Percentiles rank a stretch among this genome's conserved stretches.
These are phyloP conservation scores for Colletotrichum lentis DNA, from an alignment of 2,329 filamentous ascomycete genomes.

Conservation along the genomic window DNA sequence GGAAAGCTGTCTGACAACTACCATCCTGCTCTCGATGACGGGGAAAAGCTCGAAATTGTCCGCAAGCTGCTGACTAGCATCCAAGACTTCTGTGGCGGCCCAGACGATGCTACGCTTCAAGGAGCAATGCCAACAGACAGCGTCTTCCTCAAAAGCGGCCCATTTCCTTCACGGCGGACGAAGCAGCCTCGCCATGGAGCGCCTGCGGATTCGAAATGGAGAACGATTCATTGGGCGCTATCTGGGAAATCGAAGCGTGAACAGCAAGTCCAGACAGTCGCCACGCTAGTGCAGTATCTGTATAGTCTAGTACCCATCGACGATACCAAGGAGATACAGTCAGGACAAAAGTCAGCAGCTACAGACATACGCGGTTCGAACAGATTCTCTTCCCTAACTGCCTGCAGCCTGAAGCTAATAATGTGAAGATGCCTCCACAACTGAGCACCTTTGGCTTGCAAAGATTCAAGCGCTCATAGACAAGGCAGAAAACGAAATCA, in stretches of 20 bases:
- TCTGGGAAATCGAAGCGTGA: conserved; percentile 28
- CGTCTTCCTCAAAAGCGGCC: not conserved
- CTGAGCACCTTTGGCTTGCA: not conserved
- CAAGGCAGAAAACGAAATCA: conserved; percentile 6
- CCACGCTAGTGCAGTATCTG: conserved; percentile 25
- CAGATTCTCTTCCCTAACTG: not conserved
- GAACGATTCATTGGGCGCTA: conserved; percentile 33
- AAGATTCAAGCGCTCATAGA: conserved; percentile 2
- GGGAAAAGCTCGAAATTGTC: not conserved
- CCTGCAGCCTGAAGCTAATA: not conserved
- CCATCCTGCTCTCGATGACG: conserved; percentile 34
- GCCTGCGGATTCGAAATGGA: conserved; percentile 19
- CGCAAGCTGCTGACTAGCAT: conserved; percentile 26
- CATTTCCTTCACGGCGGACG: not conserved
- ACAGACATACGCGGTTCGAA: not conserved
- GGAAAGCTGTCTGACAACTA: conserved; percentile 11
- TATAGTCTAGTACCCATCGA: conserved; percentile 29
- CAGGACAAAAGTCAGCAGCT: not conserved
- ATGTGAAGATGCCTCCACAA: not conserved
- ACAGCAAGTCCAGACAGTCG: conserved; percentile 28
- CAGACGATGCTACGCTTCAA: not conserved
- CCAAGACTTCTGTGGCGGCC: conserved; percentile 3
- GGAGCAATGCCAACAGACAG: not conserved
- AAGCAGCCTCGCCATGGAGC: not conserved
- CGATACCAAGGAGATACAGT: not conserved